Percentiles rank a stretch among this genome's conserved stretches.
These are phyloP conservation scores for Sambucus nigra DNA, from an alignment of 129 eudicot genomes.

Conservation along the genomic window DNA sequence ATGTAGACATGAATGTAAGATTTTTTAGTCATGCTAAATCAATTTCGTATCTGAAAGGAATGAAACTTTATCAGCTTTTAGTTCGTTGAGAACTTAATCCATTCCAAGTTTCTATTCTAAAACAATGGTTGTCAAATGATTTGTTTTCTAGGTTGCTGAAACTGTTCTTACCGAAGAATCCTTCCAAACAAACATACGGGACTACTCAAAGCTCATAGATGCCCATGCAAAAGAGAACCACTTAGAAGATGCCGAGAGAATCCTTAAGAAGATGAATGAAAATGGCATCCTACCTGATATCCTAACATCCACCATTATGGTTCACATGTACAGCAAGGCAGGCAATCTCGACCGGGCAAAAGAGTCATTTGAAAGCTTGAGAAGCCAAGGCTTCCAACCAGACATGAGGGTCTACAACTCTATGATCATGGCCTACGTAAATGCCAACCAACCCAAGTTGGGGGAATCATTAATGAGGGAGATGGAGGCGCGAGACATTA, in stretches of 20 bases:
- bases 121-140: constrained; percentile 5
- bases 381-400: constrained; percentile 54
- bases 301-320: constrained; percentile 35
- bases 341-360: constrained; percentile 55
- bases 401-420: constrained; percentile 51
- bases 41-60: too few relatives aligned
- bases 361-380: constrained; percentile 50
- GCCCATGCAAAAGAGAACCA: constrained; percentile 51
- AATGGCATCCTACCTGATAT: constrained; percentile 59
- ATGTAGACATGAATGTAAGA: too few relatives aligned
- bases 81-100: too few relatives aligned
- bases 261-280: constrained; percentile 67
- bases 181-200: constrained; percentile 57
- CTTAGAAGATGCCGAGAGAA: constrained; percentile 51
- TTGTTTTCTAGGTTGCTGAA: constrained; percentile 56
- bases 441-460: constrained; percentile 30
- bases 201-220: constrained; percentile 62
- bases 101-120: neutral
- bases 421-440: constrained; percentile 68
- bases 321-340: constrained; percentile 63
- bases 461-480: constrained; percentile 40
- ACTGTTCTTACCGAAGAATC: constrained; percentile 60
- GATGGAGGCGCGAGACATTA: constrained; percentile 37
- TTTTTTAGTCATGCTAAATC: too few relatives aligned
- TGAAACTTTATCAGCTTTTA: too few relatives aligned